Evolutionary conservation across 495 filamentous ascomycete genomes (phyloP).

Genomic region (Talaromyces liani): DNA sequence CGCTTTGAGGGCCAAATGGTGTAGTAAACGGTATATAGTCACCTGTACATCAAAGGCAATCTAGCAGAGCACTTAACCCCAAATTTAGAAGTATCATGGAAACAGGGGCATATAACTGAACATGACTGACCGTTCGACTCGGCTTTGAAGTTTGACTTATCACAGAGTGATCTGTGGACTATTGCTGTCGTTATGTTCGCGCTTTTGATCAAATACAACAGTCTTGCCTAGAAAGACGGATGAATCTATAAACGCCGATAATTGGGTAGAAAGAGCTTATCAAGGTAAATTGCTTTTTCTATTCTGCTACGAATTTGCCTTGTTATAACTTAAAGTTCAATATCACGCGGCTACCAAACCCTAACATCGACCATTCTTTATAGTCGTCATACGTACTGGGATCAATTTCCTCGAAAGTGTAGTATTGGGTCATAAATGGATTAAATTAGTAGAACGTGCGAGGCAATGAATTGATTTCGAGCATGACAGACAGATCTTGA

Average conservation of each 20-base stretch:
- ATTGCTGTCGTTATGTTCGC: neutral
- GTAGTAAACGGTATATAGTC: neutral
- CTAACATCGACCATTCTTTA: neutral
- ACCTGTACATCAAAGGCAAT: neutral
- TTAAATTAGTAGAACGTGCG: too few species aligned
- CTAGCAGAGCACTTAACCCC: neutral
- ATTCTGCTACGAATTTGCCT: neutral
- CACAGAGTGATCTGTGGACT: neutral
- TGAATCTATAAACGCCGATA: neutral
- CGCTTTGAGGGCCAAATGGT: neutral
- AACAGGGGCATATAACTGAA: neutral
- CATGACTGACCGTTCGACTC: neutral
- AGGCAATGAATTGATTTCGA: too few species aligned
- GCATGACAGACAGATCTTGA: neutral
- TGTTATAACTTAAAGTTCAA: neutral
- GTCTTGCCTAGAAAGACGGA: neutral
- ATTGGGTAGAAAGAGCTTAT: neutral
- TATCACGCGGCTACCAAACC: neutral
- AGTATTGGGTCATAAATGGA: too few species aligned
- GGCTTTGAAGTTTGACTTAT: neutral
- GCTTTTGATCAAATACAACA: neutral
- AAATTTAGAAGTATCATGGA: neutral
- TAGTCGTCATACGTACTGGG: neutral
- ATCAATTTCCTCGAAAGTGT: neutral
- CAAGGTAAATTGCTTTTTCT: neutral